Evolutionary conservation across 306 rosid genomes (phyloP).

Genomic region (Acacia acuminata): DNA sequence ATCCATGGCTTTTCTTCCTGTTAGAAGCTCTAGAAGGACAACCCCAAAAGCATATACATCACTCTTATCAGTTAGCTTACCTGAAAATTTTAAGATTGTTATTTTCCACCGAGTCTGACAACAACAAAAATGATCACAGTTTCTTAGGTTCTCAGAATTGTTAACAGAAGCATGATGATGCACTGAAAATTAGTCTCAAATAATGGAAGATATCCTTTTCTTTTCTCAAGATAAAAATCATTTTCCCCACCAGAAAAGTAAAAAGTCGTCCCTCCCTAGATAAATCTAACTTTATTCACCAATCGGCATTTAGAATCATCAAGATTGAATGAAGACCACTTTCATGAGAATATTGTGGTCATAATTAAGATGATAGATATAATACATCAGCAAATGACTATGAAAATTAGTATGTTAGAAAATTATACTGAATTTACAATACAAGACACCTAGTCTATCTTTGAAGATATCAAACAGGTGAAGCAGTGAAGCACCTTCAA

Average conservation of each 20-base stretch:
- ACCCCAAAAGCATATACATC: constrained; percentile 94
- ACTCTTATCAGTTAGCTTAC: constrained; percentile 87
- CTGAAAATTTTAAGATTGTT: constrained; percentile 43
- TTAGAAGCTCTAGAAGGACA: constrained; percentile 80
- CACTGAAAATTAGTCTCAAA: background rate
- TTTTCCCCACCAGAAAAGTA: background rate
- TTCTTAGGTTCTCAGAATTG: background rate
- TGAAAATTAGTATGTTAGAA: background rate
- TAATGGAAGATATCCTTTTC: background rate
- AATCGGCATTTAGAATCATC: background rate
- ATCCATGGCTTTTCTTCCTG: constrained; percentile 76
- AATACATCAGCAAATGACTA: background rate
- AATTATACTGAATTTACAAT: background rate
- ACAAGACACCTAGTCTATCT: background rate
- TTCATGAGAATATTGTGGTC: background rate
- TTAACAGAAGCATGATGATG: background rate
- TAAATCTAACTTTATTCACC: background rate
- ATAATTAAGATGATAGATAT: background rate
- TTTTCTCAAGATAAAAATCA: constrained; percentile 5
- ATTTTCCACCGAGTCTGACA: background rate
- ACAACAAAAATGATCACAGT: background rate
- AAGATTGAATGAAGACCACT: constrained; percentile 7
- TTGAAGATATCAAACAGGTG: constrained; percentile 9
- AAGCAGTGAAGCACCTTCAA: constrained; percentile 8
- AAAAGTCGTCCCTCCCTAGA: background rate